Percentiles rank a stretch among this genome's conserved stretches.
These are phyloP conservation scores for Jaapia argillacea DNA, from an alignment of 768 basidiomycete species.

Conservation along the genomic window DNA sequence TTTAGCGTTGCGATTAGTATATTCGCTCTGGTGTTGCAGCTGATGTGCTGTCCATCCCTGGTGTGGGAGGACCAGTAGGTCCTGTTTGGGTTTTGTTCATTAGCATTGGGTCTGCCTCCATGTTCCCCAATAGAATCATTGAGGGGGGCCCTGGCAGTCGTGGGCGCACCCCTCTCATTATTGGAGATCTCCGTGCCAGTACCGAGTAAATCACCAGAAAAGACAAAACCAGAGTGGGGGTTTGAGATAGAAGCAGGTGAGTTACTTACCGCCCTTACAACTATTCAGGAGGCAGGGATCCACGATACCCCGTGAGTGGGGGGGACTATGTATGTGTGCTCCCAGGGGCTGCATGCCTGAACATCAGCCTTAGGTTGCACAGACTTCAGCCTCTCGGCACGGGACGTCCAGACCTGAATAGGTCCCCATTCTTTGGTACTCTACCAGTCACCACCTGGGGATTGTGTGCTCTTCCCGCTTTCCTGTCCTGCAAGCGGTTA, in stretches of 20 bases:
- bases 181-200: background rate
- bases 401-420: background rate
- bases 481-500: background rate
- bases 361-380: background rate
- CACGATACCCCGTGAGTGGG: background rate
- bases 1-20: constrained; percentile 1
- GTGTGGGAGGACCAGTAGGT: background rate
- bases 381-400: background rate
- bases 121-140: background rate
- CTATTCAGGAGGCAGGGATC: background rate
- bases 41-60: background rate
- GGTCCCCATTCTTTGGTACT: background rate
- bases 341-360: background rate
- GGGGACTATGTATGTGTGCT: background rate
- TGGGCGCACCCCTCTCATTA: background rate
- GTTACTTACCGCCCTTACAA: background rate
- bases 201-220: background rate
- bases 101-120: background rate
- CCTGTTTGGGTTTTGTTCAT: background rate
- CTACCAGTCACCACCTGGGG: background rate
- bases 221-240: too few relatives aligned
- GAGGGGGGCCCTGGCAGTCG: background rate
- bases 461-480: background rate
- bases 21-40: background rate
- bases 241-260: background rate